Percentiles rank a stretch among this genome's conserved stretches.
Evolutionary conservation across 2,329 filamentous ascomycete species (phyloP).

Genomic region (Fusarium scirpi): DNA sequence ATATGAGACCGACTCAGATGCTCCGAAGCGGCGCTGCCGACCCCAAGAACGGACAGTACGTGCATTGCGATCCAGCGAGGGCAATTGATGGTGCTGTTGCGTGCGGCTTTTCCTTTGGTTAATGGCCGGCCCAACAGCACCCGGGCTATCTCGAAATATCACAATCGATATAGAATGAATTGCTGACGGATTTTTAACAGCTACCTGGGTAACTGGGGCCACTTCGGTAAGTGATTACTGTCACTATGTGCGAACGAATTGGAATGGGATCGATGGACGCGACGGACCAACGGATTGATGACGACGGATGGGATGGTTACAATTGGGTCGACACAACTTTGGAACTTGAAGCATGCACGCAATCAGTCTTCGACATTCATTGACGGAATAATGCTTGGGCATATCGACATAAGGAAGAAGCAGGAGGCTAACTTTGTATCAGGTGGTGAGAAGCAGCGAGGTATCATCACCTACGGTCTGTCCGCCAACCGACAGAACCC

Average conservation of each 20-base stretch:
- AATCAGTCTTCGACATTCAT: not conserved
- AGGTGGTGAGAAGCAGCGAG: slow-evolving; percentile 72
- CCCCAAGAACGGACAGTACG: slow-evolving; percentile 54
- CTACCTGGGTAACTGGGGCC: slow-evolving; percentile 80
- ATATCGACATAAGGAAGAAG: not conserved
- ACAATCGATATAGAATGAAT: slow-evolving; percentile 18
- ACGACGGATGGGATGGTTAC: slow-evolving; percentile 18
- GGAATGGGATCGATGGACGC: slow-evolving; percentile 27
- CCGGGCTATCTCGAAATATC: slow-evolving; percentile 21
- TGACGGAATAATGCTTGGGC: not conserved
- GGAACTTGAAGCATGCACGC: not conserved
- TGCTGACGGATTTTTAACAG: slow-evolving; percentile 58
- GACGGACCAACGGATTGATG: slow-evolving; percentile 44
- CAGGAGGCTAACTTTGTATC: slow-evolving; percentile 43
- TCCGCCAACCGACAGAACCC: slow-evolving; percentile 91
- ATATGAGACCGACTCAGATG: slow-evolving; percentile 58
- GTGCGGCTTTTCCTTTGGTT: slow-evolving; percentile 52
- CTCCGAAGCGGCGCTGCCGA: slow-evolving; percentile 51
- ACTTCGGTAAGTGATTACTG: slow-evolving; percentile 71
- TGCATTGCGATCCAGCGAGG: slow-evolving; percentile 33
- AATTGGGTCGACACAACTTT: slow-evolving; percentile 30
- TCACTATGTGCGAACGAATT: slow-evolving; percentile 35
- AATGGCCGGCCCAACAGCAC: slow-evolving; percentile 22
- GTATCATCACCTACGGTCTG: slow-evolving; percentile 78
- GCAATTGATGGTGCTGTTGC: slow-evolving; percentile 36